phyloP scores from a whole-genome alignment of 2,329 filamentous ascomycete genomes.

The Fusarium coicis region DNA sequence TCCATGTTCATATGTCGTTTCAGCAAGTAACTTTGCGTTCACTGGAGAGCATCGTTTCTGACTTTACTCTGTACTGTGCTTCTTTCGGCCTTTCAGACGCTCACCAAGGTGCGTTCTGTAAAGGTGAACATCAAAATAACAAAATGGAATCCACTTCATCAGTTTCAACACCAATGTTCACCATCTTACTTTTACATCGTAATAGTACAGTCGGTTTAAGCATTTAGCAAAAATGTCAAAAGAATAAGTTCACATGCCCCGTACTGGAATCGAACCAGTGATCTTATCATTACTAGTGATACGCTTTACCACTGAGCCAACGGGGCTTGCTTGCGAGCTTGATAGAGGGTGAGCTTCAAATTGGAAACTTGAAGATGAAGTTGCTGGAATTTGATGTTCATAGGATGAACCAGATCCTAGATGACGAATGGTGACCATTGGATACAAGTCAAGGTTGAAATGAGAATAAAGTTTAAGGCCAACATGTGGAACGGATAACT shows the following conservation, averaged over 20 bases:
- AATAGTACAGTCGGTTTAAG: background rate
- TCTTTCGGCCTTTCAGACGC: background rate
- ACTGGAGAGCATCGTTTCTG: background rate
- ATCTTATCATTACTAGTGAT: slow-evolving; percentile 40
- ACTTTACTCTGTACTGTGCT: background rate
- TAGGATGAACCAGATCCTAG: too few relatives aligned
- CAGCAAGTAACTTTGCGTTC: background rate
- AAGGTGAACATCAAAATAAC: background rate
- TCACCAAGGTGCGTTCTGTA: too few relatives aligned
- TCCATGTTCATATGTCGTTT: background rate
- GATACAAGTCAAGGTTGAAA: background rate
- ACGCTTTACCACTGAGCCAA: slow-evolving; percentile 40
- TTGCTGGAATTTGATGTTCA: background rate
- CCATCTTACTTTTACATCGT: background rate
- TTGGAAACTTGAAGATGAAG: background rate
- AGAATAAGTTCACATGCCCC: slow-evolving; percentile 17
- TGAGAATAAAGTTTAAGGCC: background rate
- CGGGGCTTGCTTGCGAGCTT: slow-evolving; percentile 27
- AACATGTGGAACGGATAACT: background rate
- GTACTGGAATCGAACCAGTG: slow-evolving; percentile 38
- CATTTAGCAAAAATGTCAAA: background rate
- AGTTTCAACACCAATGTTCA: background rate
- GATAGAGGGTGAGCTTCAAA: rapidly evolving
- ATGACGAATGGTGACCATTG: background rate
- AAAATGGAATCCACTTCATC: background rate